Evolutionary conservation across 2,329 filamentous ascomycete species (phyloP).

Genomic region (Fusarium sp.): DNA sequence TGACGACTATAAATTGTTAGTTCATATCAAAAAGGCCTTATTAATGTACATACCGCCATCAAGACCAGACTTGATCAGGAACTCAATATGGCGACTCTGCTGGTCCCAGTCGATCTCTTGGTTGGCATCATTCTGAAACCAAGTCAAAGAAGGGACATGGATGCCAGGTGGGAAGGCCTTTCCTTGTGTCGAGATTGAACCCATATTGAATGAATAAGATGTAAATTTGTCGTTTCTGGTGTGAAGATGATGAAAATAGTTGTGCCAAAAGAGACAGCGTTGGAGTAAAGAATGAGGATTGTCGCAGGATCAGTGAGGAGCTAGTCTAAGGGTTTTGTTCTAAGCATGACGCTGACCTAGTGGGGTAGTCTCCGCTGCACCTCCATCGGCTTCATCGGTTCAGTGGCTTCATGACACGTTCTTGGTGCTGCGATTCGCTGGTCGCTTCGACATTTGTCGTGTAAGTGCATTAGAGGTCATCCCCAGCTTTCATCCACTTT

Average conservation of each 20-base stretch:
- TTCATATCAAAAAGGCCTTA: not conserved
- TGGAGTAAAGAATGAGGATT: constrained; percentile 6
- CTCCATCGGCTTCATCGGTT: constrained; percentile 23
- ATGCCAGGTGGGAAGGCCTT: constrained; percentile 61
- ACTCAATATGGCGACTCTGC: constrained; percentile 64
- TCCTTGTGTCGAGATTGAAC: constrained; percentile 44
- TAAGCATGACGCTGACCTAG: constrained; percentile 6
- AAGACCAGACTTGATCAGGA: constrained; percentile 63
- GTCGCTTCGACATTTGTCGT: constrained; percentile 3
- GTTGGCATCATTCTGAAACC: constrained; percentile 58
- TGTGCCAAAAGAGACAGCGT: not conserved
- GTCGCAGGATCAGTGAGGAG: constrained; percentile 17
- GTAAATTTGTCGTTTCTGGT: not conserved
- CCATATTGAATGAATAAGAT: constrained; percentile 35
- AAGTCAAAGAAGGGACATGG: constrained; percentile 67
- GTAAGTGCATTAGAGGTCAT: constrained; percentile 2
- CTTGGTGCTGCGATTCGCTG: constrained; percentile 3
- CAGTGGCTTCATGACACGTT: constrained; percentile 33
- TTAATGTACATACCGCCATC: constrained; percentile 55
- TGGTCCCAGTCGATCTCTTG: constrained; percentile 68
- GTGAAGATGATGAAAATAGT: not conserved
- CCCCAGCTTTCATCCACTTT: constrained; percentile 19
- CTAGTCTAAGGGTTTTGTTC: constrained; percentile 25
- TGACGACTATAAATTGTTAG: constrained; percentile 61
- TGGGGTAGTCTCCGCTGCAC: constrained; percentile 13